Base-by-base conservation (phyloP, 2,329 filamentous ascomycete species). In the Truncatella angustata region DNA sequence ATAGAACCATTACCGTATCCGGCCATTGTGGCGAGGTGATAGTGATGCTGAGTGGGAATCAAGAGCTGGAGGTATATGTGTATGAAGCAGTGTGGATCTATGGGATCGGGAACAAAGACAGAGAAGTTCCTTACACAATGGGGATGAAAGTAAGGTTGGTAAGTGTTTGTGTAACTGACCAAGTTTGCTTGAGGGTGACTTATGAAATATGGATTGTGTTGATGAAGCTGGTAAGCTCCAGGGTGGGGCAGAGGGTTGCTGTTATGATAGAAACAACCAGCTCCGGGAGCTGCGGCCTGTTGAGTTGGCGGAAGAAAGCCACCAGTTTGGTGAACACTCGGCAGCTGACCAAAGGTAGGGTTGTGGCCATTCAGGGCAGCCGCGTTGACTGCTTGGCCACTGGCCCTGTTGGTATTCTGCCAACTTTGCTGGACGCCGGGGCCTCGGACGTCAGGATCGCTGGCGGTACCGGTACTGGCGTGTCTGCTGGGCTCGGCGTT, bases 1-100 rank as follows among this genome's bases (percentile, higher is more conserved):
- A 71, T 75, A n/a, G 59, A 63, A n/a, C 68, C 56, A 57, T 74
- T 73, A 55, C 69, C 67, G 58, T 79, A 78, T 53, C 70, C 69
- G 49, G 67, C 69, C 70, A 71, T 72, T 56, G 53, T 58, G 58
- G 55, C 32, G 37, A 51, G 52, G 55, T 54, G 48, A 53, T 52
- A 26, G 32, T 34, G 24, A 20, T 23, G 58, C 20, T 63, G 52
- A 30, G 55, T 49, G 37, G 54, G 51, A 36, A 45, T 51, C 50
- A 58, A 49, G 47, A 2, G 16, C 6, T 36, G 44, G 4, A 12
- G 14, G 5, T 6, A 14, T n/a, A 30, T 18, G 5, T 10, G 16
- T 34, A 18, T 26, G 30, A 23, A 36, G 28, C 20, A 20, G 28
- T 46, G 12, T 24, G 14, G n/a, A 34, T 26, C 18, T 5, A 12